Evolutionary conservation across 192 early-diverging fungal genomes (phyloP).

Genomic region (Coemansia sp.): DNA sequence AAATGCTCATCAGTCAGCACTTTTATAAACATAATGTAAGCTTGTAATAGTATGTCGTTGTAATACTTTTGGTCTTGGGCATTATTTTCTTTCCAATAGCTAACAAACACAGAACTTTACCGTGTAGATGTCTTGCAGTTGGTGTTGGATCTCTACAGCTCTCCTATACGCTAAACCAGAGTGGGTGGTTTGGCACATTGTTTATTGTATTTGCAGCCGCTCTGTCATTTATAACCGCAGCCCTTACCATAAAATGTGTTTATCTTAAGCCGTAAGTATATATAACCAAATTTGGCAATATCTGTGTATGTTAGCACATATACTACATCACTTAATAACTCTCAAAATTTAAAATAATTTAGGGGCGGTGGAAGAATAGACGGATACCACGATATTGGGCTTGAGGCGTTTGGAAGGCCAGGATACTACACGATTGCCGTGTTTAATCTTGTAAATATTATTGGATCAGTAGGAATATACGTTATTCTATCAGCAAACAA

Average conservation of each 20-base stretch:
- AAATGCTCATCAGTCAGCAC: slow-evolving; percentile 42
- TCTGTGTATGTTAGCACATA: background rate
- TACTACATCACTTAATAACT: background rate
- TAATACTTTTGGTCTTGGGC: background rate
- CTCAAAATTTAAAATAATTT: background rate
- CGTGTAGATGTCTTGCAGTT: slow-evolving; percentile 41
- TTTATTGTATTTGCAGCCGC: slow-evolving; percentile 42
- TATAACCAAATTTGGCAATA: background rate
- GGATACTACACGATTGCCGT: slow-evolving; percentile 43
- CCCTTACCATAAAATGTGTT: slow-evolving; percentile 38
- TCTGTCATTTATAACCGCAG: slow-evolving; percentile 31
- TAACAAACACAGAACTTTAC: background rate
- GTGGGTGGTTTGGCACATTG: slow-evolving; percentile 40
- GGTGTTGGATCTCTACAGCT: slow-evolving; percentile 49
- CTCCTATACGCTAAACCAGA: slow-evolving; percentile 41
- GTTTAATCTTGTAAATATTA: slow-evolving; percentile 51
- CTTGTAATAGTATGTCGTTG: background rate
- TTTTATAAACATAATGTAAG: slow-evolving; percentile 48
- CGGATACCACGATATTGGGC: slow-evolving; percentile 45
- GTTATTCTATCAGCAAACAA: slow-evolving; percentile 44
- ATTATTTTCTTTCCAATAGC: background rate
- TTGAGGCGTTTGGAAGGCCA: slow-evolving; percentile 38
- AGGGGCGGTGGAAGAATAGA: slow-evolving; percentile 46
- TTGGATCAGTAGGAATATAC: slow-evolving; percentile 45
- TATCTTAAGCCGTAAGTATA: slow-evolving; percentile 53